Percentiles rank a stretch among this genome's conserved stretches.
These are phyloP conservation scores for Albifimbria verrucaria DNA, from an alignment of 2,329 filamentous ascomycete species.

Conservation along the genomic window DNA sequence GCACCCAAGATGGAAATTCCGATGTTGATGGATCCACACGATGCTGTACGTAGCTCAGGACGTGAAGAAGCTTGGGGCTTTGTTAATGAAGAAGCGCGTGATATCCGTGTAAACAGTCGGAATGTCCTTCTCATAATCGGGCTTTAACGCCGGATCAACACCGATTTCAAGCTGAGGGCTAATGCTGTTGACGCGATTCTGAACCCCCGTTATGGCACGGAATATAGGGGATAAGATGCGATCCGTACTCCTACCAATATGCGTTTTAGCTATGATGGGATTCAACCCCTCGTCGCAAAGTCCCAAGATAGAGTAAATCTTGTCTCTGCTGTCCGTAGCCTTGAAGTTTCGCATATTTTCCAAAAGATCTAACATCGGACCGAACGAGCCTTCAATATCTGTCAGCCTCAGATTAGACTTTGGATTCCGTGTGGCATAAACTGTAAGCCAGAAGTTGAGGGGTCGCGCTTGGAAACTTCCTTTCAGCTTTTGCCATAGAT, in stretches of 20 bases:
- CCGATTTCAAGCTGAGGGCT: constrained; percentile 7
- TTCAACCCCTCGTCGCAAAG: constrained; percentile 2
- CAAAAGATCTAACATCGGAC: neutral
- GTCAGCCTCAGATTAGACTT: neutral
- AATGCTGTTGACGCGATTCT: constrained; percentile 7
- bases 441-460: neutral
- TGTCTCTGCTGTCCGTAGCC: constrained; percentile 1
- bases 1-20: constrained; percentile 12
- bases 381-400: neutral
- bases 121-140: constrained; percentile 10
- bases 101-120: constrained; percentile 11
- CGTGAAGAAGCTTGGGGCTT: constrained; percentile 9
- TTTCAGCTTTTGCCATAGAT: neutral
- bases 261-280: neutral
- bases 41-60: constrained; percentile 11
- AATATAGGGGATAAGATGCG: constrained; percentile 1
- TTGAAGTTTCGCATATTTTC: neutral
- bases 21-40: constrained; percentile 6
- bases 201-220: constrained; percentile 7
- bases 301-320: neutral
- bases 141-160: constrained; percentile 6
- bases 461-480: neutral
- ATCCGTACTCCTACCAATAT: neutral
- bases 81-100: constrained; percentile 11
- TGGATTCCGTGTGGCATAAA: neutral